Evolutionary conservation across 306 rosid genomes (phyloP), one percentile per base, ranked within the genome.

Genomic region (Lathyrus sativus): DNA sequence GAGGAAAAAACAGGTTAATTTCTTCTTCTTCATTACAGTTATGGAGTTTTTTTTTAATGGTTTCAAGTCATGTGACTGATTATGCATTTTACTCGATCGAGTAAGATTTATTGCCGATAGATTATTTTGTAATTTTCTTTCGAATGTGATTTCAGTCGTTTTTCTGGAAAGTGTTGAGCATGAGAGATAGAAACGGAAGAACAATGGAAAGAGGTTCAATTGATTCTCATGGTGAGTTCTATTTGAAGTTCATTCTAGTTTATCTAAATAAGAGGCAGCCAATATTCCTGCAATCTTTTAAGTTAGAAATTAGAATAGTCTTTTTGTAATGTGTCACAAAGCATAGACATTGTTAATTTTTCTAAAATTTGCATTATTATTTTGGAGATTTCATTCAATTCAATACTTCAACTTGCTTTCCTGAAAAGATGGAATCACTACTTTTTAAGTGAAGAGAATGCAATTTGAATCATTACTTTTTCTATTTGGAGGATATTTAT

Each of bases 61-160:
- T 18, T 18, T 44, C 17, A 44, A 12, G 14, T 13, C 49, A 44
- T 44, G 49, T 13, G 49, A 44, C 2, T 18, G 28, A 50, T 50
- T 18, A 12, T 28, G 2, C 28, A 42, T 69, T 22, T 48, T 68
- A 19, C 15, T 45, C 33, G 11, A 26, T 45, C 33, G 11, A 26
- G 54, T 24, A 13, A 19, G 50, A 42, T 48, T 56, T 48, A 31
- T 49, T 56, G n/a, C 68, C 4, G 29, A 26, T 26, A 64, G 62
- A 45, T 48, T 51, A 22, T 62, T 44, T 33, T 44, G 5, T 50
- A 15, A 65, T 59, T 28, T 26, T 65, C 8, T 31, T 64, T 17
- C 33, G 65, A 37, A 39, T 68, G 74, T 76, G 78, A 49, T 84
- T 88, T 45, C 93, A 93, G 99, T 85, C 96, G 13, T 86, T 86